Conservation (phyloP, 805 yeast genomes). For the Spencermartinsiella europaea region DNA sequence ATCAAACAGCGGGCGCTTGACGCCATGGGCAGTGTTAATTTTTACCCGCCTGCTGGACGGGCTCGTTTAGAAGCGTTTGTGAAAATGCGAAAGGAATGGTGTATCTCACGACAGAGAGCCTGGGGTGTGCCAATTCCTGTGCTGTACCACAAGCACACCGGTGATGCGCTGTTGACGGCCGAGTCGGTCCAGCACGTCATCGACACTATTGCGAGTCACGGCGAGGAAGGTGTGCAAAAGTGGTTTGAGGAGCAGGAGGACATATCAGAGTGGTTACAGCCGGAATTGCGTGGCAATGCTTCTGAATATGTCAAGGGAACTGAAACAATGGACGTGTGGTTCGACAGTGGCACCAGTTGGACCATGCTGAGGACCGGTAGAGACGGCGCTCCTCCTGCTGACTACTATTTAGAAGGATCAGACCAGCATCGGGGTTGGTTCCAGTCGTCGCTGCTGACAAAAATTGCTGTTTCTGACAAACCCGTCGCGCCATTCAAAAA, state of each 20-base stretch:
- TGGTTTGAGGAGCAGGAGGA: conserved; percentile 70
- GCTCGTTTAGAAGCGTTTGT: conserved; percentile 70
- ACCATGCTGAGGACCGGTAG: conserved; percentile 43
- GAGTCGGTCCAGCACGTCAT: conserved; percentile 56
- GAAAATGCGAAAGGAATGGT: conserved; percentile 85
- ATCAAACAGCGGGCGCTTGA: conserved; percentile 59
- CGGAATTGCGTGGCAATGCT: conserved; percentile 38
- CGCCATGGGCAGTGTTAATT: conserved; percentile 58
- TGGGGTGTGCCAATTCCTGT: conserved; percentile 99
- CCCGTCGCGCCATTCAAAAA: conserved; percentile 59
- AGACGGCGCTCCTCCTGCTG: conserved; percentile 50
- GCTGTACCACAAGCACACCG: conserved; percentile 54
- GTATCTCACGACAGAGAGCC: conserved; percentile 89
- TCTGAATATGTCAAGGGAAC: conserved; percentile 53
- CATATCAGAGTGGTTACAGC: conserved; percentile 71
- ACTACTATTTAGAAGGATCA: conserved; percentile 91
- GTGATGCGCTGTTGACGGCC: conserved; percentile 57
- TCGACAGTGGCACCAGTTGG: conserved; percentile 96
- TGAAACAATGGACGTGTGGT: conserved; percentile 99
- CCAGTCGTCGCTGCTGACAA: conserved; percentile 84
- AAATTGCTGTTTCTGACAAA: conserved; percentile 45
- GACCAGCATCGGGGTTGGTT: conserved; percentile 99
- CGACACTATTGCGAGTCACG: conserved; percentile 47
- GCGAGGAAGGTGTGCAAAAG: conserved; percentile 37
- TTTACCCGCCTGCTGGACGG: conserved; percentile 68